Percentiles rank a stretch among this genome's conserved stretches.
phyloP scores from a whole-genome alignment of 1,139 yeast species.

The Yamadazyma membranifaciens region DNA sequence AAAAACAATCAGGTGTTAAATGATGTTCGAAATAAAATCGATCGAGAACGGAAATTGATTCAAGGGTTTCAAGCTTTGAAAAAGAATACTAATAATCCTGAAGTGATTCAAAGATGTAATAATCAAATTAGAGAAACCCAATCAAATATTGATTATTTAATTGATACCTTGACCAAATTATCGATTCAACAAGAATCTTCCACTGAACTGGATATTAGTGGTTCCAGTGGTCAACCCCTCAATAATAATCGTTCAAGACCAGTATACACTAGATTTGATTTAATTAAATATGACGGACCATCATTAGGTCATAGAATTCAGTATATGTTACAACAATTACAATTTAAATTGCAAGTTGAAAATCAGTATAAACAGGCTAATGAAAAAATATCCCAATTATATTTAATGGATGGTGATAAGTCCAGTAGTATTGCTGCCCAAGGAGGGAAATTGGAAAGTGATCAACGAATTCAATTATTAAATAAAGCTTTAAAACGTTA shows the following conservation, averaged over 20 bases:
- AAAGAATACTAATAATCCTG: conserved; percentile 71
- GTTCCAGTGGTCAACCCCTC: not conserved
- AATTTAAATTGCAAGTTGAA: conserved; percentile 90
- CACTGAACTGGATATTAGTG: not conserved
- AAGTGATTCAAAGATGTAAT: conserved; percentile 88
- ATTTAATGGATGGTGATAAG: conserved; percentile 88
- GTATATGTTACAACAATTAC: conserved; percentile 91
- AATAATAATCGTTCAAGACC: conserved; percentile 27
- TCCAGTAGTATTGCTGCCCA: conserved; percentile 85
- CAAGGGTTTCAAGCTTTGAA: conserved; percentile 83
- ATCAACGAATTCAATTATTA: conserved; percentile 79
- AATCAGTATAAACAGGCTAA: conserved; percentile 91
- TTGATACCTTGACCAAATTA: conserved; percentile 70
- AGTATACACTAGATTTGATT: conserved; percentile 66
- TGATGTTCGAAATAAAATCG: conserved; percentile 80
- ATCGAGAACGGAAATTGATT: conserved; percentile 82
- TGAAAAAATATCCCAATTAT: conserved; percentile 80
- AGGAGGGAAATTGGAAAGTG: conserved; percentile 80
- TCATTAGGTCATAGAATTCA: conserved; percentile 94
- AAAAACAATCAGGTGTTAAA: conserved; percentile 30
- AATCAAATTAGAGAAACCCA: conserved; percentile 89
- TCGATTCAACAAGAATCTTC: conserved; percentile 29
- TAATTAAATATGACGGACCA: conserved; percentile 90
- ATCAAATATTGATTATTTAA: conserved; percentile 83
- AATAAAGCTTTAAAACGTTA: conserved; percentile 83